Evolutionary conservation across 106 monocot species (phyloP), one percentile per base, ranked within the genome.

Genomic region (Agapanthus africanus): DNA sequence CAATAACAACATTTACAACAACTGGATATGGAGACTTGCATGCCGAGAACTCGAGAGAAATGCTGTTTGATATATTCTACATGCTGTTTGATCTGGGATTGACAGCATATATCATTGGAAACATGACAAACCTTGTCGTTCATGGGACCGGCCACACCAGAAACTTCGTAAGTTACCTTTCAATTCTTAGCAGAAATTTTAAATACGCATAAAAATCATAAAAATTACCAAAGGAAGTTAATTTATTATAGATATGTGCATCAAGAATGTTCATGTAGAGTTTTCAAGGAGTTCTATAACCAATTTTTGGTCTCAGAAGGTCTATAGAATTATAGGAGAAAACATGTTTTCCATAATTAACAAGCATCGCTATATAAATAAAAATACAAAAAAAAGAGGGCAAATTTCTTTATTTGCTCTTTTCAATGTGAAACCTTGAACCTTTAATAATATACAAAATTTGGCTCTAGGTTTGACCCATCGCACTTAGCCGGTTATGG

Each of bases 41-140:
- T 79, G 72, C 79, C n/a, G 72, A 74, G 64, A 79, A 79, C 36
- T 14, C 79, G 46, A 67, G 80, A 59, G 75, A 80, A 37, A 80
- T 80, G 80, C 18, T 80, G 31, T 80, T 80, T 67, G 80, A 75
- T 40, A 71, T 80, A 40, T 39, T 59, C 21, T 80, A 71, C 70
- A 80, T 80, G 80, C 67, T 80, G 3, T 80, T 80, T 49, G 71
- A 80, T 71, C 44, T 80, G 49, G 80, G 80, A 21, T 66, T 80
- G 66, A 80, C 80, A 59, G 69, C 80, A 27, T 80, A 80, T 40
- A 25, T 80, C 39, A 80, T 80, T 67, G 80, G 80, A 7, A 80
- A 80, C 54, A 80, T 80, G 80, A 80, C 80, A 23, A 80, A 80
- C 63, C 73, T 80, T 56, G 59, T 80, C 21, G 80, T 80, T 31